Conservation (phyloP, 2,329 filamentous ascomycete species). For the Colletotrichum musae region DNA sequence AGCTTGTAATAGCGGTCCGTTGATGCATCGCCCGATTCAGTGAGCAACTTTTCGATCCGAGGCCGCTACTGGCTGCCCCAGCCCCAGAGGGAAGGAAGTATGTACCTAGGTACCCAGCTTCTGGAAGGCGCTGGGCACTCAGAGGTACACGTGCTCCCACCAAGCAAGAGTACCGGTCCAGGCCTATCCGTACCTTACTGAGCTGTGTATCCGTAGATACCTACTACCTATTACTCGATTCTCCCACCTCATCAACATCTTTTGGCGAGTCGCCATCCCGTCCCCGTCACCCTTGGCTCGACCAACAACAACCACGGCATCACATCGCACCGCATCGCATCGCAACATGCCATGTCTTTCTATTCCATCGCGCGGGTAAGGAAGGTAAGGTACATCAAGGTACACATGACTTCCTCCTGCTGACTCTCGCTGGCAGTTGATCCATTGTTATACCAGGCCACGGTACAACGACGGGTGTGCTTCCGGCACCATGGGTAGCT, state of each 20-base stretch:
- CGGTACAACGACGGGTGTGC: constrained; percentile 11
- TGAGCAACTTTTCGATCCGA: constrained; percentile 29
- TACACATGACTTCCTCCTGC: too few species aligned
- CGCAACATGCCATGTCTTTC: too few species aligned
- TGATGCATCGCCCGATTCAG: constrained; percentile 32
- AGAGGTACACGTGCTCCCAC: constrained; percentile 34
- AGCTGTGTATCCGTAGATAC: background rate
- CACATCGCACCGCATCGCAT: background rate
- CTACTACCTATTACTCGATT: constrained; percentile 29
- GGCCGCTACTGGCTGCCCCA: background rate
- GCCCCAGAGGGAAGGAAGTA: background rate
- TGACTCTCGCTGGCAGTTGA: background rate
- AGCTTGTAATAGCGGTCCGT: background rate
- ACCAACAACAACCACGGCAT: constrained; percentile 4
- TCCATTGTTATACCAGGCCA: background rate
- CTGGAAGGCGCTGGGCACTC: too few species aligned
- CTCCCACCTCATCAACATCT: constrained; percentile 20
- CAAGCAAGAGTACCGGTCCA: constrained; percentile 21
- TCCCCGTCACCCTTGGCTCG: constrained; percentile 22
- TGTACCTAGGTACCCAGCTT: background rate
- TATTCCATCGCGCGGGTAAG: too few species aligned
- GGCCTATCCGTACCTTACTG: constrained; percentile 13
- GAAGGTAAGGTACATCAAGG: too few species aligned
- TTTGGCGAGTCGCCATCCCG: background rate
- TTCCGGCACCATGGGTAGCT: constrained; percentile 28